Conservation (phyloP, 2,329 filamentous ascomycete genomes). For the Fusarium dlaminii region DNA sequence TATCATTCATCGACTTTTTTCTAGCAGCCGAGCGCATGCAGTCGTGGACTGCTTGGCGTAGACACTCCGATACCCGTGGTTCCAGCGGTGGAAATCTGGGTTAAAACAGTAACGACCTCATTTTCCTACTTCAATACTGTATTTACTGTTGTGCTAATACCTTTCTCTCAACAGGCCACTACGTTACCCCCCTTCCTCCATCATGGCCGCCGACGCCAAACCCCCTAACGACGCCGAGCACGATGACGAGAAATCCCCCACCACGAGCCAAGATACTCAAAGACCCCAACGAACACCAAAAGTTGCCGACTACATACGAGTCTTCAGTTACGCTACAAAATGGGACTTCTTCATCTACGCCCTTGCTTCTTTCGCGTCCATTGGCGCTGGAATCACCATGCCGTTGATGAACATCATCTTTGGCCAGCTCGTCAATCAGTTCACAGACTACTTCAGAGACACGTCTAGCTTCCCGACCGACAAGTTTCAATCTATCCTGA, state of each 20-base stretch:
- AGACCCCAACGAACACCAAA: constrained; percentile 24
- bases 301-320: constrained; percentile 36
- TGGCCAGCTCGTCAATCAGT: constrained; percentile 43
- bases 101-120: not conserved
- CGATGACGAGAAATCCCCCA: not conserved
- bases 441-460: constrained; percentile 40
- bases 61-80: not conserved
- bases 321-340: constrained; percentile 45
- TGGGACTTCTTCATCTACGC: constrained; percentile 46
- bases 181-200: fast-evolving
- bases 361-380: constrained; percentile 44
- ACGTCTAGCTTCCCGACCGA: constrained; percentile 22
- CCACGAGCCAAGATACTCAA: not conserved
- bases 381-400: constrained; percentile 47
- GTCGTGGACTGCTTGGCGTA: not conserved
- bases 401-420: constrained; percentile 53
- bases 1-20: not conserved
- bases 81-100: too few relatives aligned
- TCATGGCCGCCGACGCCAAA: not conserved
- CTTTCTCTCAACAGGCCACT: fast-evolving
- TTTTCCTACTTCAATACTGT: fast-evolving
- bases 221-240: not conserved
- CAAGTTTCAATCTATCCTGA: constrained; percentile 17
- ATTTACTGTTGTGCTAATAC: not conserved
- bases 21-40: not conserved